These are phyloP conservation scores for Pythium brachiatum DNA, from an alignment of 352 stramenopile species.

Conservation along the genomic window DNA sequence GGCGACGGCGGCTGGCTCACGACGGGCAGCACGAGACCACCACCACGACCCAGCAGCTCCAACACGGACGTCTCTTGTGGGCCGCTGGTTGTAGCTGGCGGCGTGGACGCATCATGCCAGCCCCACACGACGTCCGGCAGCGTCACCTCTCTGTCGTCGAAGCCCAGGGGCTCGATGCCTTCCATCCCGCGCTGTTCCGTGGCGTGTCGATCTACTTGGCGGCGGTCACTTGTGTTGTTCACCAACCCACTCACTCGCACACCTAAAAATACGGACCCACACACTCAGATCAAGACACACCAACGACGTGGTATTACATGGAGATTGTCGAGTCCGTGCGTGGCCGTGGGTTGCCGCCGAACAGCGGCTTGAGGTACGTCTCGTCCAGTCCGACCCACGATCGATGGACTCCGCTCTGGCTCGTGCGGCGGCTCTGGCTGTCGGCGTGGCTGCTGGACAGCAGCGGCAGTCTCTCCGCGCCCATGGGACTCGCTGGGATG, in stretches of 20 bases:
- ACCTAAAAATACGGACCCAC: background rate
- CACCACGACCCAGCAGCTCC: background rate
- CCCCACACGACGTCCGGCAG: slow-evolving; percentile 18
- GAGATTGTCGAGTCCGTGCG: slow-evolving; percentile 16
- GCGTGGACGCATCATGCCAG: slow-evolving; percentile 4
- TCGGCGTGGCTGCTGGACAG: background rate
- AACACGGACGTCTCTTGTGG: background rate
- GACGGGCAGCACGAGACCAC: background rate
- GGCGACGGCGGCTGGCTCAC: background rate
- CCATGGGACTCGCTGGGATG: background rate
- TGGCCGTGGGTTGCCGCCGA: slow-evolving; percentile 24
- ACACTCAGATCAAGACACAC: no score
- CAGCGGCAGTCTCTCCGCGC: slow-evolving; percentile 3
- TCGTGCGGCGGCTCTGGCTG: background rate
- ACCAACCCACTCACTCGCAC: no score
- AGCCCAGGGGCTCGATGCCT: background rate
- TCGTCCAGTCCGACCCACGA: slow-evolving; percentile 27
- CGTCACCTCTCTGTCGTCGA: slow-evolving; percentile 10
- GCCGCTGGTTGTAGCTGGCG: background rate
- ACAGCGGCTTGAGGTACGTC: slow-evolving; percentile 29
- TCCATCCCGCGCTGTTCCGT: no score
- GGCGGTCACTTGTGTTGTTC: no score
- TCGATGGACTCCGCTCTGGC: slow-evolving; percentile 21
- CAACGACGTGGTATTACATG: background rate
- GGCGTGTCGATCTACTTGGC: no score